A percentile compares a stretch with the other conserved stretches of the same genome.
phyloP scores from a whole-genome alignment of 306 rosid genomes.

The Sesbania bispinosa region DNA sequence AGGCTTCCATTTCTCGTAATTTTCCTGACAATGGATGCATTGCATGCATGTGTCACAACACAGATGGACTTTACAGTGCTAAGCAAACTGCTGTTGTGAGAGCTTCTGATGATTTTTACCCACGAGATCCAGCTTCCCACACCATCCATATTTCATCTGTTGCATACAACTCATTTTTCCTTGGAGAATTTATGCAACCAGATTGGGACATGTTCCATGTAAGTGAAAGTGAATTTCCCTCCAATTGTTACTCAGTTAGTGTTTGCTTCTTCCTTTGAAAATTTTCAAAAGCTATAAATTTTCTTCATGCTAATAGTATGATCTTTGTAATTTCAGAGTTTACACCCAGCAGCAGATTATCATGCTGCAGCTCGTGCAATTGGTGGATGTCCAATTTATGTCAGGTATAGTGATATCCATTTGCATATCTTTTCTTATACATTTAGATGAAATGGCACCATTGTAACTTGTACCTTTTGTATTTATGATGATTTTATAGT shows the following conservation, averaged over 20 bases:
- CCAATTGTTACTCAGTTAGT: neutral
- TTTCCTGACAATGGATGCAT: conserved; percentile 93
- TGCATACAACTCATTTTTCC: conserved; percentile 90
- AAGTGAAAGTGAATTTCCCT: conserved; percentile 28
- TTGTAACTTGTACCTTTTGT: neutral
- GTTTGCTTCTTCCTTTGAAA: neutral
- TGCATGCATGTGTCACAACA: conserved; percentile 97
- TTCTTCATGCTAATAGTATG: conserved; percentile 3
- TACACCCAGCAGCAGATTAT: conserved; percentile 91
- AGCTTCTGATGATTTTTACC: conserved; percentile 95
- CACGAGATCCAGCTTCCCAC: conserved; percentile 91
- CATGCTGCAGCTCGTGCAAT: conserved; percentile 96
- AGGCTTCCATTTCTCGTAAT: conserved; percentile 79
- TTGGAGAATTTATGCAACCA: conserved; percentile 97
- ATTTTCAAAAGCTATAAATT: neutral
- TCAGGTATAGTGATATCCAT: conserved; percentile 48
- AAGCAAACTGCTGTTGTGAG: conserved; percentile 90
- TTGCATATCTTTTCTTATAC: neutral
- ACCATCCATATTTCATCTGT: conserved; percentile 95
- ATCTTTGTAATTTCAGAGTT: conserved; percentile 48
- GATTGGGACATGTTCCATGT: conserved; percentile 99
- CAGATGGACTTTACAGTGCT: conserved; percentile 80
- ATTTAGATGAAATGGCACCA: neutral
- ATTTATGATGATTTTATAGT: conserved; percentile 34
- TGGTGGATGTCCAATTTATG: conserved; percentile 97